Percentiles rank a stretch among this genome's conserved stretches.
These are phyloP conservation scores for Pleurotus sapidus DNA, from an alignment of 768 basidiomycete species.

Conservation along the genomic window DNA sequence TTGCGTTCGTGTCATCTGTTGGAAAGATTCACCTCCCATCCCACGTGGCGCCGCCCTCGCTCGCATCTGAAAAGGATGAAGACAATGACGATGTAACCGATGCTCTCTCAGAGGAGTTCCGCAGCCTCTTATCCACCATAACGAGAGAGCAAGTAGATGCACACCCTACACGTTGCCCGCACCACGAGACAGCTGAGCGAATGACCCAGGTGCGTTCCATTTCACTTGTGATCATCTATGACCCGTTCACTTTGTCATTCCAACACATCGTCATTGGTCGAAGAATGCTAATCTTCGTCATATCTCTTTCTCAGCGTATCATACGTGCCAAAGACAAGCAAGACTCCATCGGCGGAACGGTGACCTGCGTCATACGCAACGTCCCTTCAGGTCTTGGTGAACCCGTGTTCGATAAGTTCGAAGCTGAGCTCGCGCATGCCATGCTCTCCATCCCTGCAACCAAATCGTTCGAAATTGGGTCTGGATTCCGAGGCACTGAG, in stretches of 20 bases:
- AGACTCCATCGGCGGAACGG: slow-evolving; percentile 97
- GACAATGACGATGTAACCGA: slow-evolving; percentile 70
- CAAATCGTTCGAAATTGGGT: slow-evolving; percentile 97
- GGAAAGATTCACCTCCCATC: slow-evolving; percentile 87
- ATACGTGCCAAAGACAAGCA: slow-evolving; percentile 84
- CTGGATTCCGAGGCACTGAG: slow-evolving; percentile 93
- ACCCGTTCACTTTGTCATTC: background rate
- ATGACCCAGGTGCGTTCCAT: slow-evolving; percentile 76
- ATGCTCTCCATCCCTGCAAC: slow-evolving; percentile 99
- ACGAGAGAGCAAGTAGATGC: slow-evolving; percentile 88
- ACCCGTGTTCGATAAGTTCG: slow-evolving; percentile 98
- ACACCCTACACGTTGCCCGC: slow-evolving; percentile 86
- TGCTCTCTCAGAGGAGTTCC: slow-evolving; percentile 79
- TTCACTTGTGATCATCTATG: background rate
- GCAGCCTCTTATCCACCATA: slow-evolving; percentile 71
- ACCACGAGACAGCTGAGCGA: slow-evolving; percentile 79
- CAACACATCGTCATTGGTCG: background rate
- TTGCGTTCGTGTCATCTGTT: slow-evolving; percentile 96
- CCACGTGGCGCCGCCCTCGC: slow-evolving; percentile 35
- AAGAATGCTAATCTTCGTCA: background rate
- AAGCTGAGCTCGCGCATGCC: slow-evolving; percentile 92
- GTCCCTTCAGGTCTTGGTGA: slow-evolving; percentile 92
- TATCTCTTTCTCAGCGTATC: slow-evolving; percentile 62
- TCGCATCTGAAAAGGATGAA: slow-evolving; percentile 33
- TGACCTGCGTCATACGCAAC: slow-evolving; percentile 93